Evolutionary conservation across 2,329 filamentous ascomycete species (phyloP).

Genomic region (Paraphaeosphaeria sporulosa): DNA sequence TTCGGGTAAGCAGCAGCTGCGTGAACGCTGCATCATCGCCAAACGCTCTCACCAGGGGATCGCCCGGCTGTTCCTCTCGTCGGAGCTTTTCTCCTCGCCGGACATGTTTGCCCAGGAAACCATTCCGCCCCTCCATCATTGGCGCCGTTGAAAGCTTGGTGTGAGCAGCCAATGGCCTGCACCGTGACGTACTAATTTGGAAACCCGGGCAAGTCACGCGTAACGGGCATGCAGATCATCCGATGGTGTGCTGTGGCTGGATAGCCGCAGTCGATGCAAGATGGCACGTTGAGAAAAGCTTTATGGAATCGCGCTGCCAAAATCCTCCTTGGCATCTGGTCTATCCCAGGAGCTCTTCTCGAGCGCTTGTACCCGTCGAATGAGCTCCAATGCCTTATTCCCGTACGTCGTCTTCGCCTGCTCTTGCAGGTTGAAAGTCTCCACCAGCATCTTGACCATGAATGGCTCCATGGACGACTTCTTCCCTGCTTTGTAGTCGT

Average conservation of each 20-base stretch:
- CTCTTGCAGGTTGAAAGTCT: constrained; percentile 69
- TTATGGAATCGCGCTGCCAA: constrained; percentile 47
- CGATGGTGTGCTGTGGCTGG: not conserved
- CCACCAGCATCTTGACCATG: constrained; percentile 66
- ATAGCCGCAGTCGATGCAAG: constrained; percentile 12
- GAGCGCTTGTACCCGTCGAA: constrained; percentile 59
- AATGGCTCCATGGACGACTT: constrained; percentile 67
- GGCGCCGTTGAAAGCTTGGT: constrained; percentile 38
- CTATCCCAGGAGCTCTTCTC: constrained; percentile 80
- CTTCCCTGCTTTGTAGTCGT: constrained; percentile 70
- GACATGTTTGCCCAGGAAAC: constrained; percentile 20
- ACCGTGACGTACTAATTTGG: constrained; percentile 29
- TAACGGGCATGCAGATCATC: constrained; percentile 45
- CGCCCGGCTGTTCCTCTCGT: constrained; percentile 26
- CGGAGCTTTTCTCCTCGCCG: constrained; percentile 8
- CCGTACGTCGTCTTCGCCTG: constrained; percentile 62
- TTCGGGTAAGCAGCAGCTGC: constrained; percentile 11
- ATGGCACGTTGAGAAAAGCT: constrained; percentile 18
- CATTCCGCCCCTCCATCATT: constrained; percentile 22
- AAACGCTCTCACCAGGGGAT: constrained; percentile 17
- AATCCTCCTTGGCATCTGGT: constrained; percentile 73
- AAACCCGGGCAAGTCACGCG: constrained; percentile 42
- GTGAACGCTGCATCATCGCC: constrained; percentile 17
- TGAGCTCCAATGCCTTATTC: constrained; percentile 62
- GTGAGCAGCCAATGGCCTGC: constrained; percentile 33